Evolutionary conservation across 164 flowering plant genomes (phyloP), one percentile per base, ranked within the genome.

Genomic region (Litsea cubeba): DNA sequence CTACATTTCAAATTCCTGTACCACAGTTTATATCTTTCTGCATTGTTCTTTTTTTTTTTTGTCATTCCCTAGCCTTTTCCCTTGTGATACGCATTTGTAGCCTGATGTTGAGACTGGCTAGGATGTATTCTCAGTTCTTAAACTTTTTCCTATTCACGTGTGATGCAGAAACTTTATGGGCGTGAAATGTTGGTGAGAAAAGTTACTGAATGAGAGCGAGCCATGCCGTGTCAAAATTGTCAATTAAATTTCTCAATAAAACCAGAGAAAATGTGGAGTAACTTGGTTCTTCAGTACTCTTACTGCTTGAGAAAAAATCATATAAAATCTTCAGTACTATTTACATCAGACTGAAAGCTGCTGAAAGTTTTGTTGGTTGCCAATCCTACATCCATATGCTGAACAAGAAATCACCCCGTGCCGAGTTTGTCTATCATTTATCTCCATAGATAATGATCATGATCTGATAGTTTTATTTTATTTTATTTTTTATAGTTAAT

Each of bases 151-250:
- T 66, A 17, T 66, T 66, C n/a, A 28, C 28, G 12, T 66, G n/a
- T 66, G 20, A 28, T 67, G 63, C 83, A 82, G 85, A 81, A 77
- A 40, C 72, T 75, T 68, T 71, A 12, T 28, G 83, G 83, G 23
- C 76, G 85, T 30, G 66, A 26, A 46, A 12, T 84, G 30, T 50
- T 84, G 69, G 87, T 82, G 50, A 84, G 82, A 64, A 68, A 73
- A 65, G 81, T 79, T 49, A 22, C 66, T 15, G 72, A 71, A 20
- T 77, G 60, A 72, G 50, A 62, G 54, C 50, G 81, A 75, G 58
- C 15, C 68, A 20, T 76, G 70, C 72, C n/a, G 1, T 17, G 15
- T 6, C 15, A 7, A 10, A 7, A 10, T 5, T 30, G 24, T 20
- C 54, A 68, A 51, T 23, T 14, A 68, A 68, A 40, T 68, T 40